Evolutionary conservation across 2,329 filamentous ascomycete species (phyloP), one percentile per base, ranked within the genome.

Genomic region (Phialophora verrucosa): DNA sequence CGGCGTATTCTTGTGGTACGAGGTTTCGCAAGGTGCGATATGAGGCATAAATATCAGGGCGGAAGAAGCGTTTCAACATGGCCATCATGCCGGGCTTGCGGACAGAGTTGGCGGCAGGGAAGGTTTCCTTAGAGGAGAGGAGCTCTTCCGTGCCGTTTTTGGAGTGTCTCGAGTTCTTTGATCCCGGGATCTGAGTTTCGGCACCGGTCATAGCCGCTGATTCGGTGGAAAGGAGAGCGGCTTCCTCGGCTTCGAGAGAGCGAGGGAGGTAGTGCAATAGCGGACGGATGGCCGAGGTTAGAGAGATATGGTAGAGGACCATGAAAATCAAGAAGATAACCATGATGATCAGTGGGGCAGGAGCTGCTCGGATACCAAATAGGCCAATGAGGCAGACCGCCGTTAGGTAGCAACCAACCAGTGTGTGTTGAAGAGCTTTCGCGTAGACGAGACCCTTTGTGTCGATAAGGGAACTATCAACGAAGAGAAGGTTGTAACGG

Each of bases 401-500:
- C 1, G 90, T 87, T 42, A 97, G 83, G 76, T 98, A 97, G 58
- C 96, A 82, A 25, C 94, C 93, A 0, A 90, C 88, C 31, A 94
- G 88, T 56, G 96, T 87, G 65, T 97, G 93, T 76, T 96, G 90
- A 59, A 98, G 82, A 1, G 91, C 93, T n/a, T 90, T 90, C 0
- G 92, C 90, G 75, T 97, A 97, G 72, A 92, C 89, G 14, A 94
- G 85, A 17, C 94, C 93, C 75, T 96, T 92, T 44, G 91, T 96
- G 75, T 97, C 93, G 74, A 96, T 89, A 66, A 87, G 81, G 8
- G 91, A 88, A 75, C 96, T 91, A 59, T 89, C 90, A 42, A 97
- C 92, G 77, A 92, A 97, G 58, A 97, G 84, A 63, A 98, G 80
- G 75, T 97, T 96, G 83, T 98, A 97, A 20, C 91, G 87, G 83